Conservation (phyloP, 768 basidiomycete species). For the Lactifluus hygrophoroides region DNA sequence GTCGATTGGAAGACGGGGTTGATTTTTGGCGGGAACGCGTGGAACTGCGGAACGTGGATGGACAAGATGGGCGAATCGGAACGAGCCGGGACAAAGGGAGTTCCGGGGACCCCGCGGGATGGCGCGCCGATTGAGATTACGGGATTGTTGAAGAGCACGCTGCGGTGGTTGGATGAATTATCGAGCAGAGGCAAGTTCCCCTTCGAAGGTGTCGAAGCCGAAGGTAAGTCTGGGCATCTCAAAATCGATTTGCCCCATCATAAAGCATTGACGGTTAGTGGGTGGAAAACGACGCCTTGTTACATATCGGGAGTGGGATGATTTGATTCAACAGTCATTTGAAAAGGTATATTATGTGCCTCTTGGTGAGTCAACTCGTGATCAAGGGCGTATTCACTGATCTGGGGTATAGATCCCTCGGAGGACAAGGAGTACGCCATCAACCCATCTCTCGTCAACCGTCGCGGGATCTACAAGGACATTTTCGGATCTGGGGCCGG, state of each 20-base stretch:
- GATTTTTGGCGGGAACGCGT: slow-evolving; percentile 74
- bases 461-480: slow-evolving; percentile 97
- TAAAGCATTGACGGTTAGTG: slow-evolving; percentile 37
- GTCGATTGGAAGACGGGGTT: slow-evolving; percentile 97
- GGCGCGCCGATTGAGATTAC: slow-evolving; percentile 96
- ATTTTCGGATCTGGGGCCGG: slow-evolving; percentile 83
- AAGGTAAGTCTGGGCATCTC: slow-evolving; percentile 40
- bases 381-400: not conserved
- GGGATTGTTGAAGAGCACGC: slow-evolving; percentile 84
- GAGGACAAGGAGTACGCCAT: slow-evolving; percentile 68
- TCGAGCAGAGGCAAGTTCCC: slow-evolving; percentile 65
- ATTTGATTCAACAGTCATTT: slow-evolving; percentile 77
- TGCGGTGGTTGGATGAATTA: slow-evolving; percentile 79
- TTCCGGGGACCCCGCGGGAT: slow-evolving; percentile 94
- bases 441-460: slow-evolving; percentile 63
- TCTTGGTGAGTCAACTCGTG: slow-evolving; percentile 38
- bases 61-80: slow-evolving; percentile 96
- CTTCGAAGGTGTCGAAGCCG: slow-evolving; percentile 80
- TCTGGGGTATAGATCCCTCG: slow-evolving; percentile 42
- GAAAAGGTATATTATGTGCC: slow-evolving; percentile 92
- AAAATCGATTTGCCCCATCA: not conserved
- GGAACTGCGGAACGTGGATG: slow-evolving; percentile 96
- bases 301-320: slow-evolving; percentile 86
- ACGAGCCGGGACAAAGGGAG: slow-evolving; percentile 87
- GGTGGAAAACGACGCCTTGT: slow-evolving; percentile 58